Base-by-base conservation (phyloP, 2,329 filamentous ascomycete species). In the Colletotrichum tanaceti region DNA sequence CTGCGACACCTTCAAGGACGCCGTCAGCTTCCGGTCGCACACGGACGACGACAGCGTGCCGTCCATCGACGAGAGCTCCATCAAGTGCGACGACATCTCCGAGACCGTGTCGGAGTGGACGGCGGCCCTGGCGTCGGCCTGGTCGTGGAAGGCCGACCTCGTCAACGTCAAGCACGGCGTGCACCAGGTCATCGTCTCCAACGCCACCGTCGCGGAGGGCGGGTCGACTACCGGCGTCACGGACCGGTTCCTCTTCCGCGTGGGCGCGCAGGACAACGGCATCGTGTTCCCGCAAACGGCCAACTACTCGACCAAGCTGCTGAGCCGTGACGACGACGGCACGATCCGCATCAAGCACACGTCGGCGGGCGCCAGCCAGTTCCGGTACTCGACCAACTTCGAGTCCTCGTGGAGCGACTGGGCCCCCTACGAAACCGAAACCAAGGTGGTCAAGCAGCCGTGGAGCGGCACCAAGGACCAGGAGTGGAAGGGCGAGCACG, bases 331-430 rank as follows among this genome's bases (percentile, higher is more conserved):
- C 28, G 73, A 71, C 11, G 73, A 77, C 3, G 78, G 77, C 75
- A 47, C 79, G 85, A 43, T 84, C 60, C 78, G 22, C 2, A 62
- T 91, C 63, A 79, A 82, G 22, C 89, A 90, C 72, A 82, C 83
- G 63, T 89, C 89, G 4, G 78, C 87, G 7, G 89, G 89, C n/a
- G 89, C 89, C 10, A 85, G 89, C 72, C 84, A 84, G 72, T 91
- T 85, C 79, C 86, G 89, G 13, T 90, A 89, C 74, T 88, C 86
- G n/a, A 84, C 85, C 35, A 88, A 88, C 63, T 91, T 86, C 81
- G 87, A 86, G 18, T 86, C 83, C 6, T 81, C 82, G 0, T 91
- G 86, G 80, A 89, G 85, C 50, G 75, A 85, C 3, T 91, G 89
- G 89, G 75, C 80, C 22, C 76, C 82, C 20, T 91, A 90, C 74